phyloP scores from a whole-genome alignment of 805 yeast genomes.

The Metschnikowia aberdeeniae region DNA sequence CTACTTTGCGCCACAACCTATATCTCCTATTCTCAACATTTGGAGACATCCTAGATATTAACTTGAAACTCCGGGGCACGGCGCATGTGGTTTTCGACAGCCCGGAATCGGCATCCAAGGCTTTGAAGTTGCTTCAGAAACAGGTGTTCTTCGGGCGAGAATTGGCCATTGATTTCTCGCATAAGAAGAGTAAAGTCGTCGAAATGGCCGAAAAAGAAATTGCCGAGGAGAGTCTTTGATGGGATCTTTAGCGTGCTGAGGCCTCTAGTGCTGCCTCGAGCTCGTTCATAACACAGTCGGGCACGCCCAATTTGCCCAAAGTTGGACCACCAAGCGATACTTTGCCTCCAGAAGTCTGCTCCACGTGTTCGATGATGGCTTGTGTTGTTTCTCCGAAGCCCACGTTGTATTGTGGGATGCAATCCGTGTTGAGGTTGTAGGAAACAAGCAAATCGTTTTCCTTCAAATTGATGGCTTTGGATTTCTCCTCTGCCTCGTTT shows the following conservation, averaged over 20 bases:
- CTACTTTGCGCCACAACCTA: slow-evolving; percentile 47
- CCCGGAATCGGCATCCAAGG: slow-evolving; percentile 47
- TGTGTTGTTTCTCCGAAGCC: slow-evolving; percentile 53
- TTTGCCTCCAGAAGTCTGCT: slow-evolving; percentile 30
- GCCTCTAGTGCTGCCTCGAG: slow-evolving; percentile 47
- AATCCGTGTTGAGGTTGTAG: slow-evolving; percentile 36
- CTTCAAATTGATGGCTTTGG: slow-evolving; percentile 11
- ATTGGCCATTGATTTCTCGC: slow-evolving; percentile 37
- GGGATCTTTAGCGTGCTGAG: neutral
- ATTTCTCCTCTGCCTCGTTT: slow-evolving; percentile 21
- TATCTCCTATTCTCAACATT: slow-evolving; percentile 57
- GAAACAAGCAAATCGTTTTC: slow-evolving; percentile 30
- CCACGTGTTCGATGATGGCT: slow-evolving; percentile 27
- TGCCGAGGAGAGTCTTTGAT: neutral
- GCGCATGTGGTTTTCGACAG: slow-evolving; percentile 58
- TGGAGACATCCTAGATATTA: slow-evolving; percentile 61
- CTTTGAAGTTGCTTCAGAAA: slow-evolving; percentile 45
- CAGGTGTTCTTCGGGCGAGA: slow-evolving; percentile 50
- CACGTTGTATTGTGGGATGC: slow-evolving; percentile 77
- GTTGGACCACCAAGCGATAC: slow-evolving; percentile 76
- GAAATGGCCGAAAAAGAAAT: slow-evolving; percentile 12
- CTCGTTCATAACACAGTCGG: slow-evolving; percentile 72
- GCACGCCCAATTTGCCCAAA: slow-evolving; percentile 74
- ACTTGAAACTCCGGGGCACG: slow-evolving; percentile 55
- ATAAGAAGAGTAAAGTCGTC: slow-evolving; percentile 24